phyloP scores from a whole-genome alignment of 176 grass and related monocot genomes.

The Pharus latifolius region DNA sequence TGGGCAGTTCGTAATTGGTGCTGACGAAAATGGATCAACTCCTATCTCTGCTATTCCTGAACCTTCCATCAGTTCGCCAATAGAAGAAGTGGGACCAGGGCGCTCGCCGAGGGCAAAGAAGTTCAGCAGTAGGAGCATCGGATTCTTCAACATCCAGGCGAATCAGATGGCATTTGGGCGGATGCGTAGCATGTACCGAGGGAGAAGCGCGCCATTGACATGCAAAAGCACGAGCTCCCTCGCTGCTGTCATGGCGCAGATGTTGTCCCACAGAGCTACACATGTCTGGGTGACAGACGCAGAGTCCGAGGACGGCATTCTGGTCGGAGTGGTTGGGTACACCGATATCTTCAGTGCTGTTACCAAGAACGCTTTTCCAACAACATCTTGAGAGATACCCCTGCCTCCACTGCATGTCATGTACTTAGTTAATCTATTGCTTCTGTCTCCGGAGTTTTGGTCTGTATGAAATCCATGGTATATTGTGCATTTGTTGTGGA shows the following conservation, averaged over 20 bases:
- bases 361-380: constrained; percentile 22
- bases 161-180: constrained; percentile 39
- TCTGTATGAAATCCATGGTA: background rate
- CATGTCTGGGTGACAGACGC: constrained; percentile 90
- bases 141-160: constrained; percentile 49
- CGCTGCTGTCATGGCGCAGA: constrained; percentile 89
- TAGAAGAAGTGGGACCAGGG: constrained; percentile 16
- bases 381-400: constrained; percentile 15
- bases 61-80: constrained; percentile 7
- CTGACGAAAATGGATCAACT: constrained; percentile 38
- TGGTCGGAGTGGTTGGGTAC: constrained; percentile 80
- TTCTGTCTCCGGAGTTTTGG: background rate
- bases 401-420: too few relatives aligned
- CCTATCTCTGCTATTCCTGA: constrained; percentile 15
- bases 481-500: constrained; percentile 28
- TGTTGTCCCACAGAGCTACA: constrained; percentile 77
- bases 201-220: constrained; percentile 53
- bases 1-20: constrained; percentile 68
- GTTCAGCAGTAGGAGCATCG: constrained; percentile 90
- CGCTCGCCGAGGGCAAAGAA: constrained; percentile 43
- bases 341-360: constrained; percentile 77
- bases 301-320: constrained; percentile 33
- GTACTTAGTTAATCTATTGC: too few relatives aligned
- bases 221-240: constrained; percentile 79
- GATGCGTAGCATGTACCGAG: constrained; percentile 51